Evolutionary conservation across 2,329 filamentous ascomycete species (phyloP).

Genomic region (Pseudogymnoascus sp.): DNA sequence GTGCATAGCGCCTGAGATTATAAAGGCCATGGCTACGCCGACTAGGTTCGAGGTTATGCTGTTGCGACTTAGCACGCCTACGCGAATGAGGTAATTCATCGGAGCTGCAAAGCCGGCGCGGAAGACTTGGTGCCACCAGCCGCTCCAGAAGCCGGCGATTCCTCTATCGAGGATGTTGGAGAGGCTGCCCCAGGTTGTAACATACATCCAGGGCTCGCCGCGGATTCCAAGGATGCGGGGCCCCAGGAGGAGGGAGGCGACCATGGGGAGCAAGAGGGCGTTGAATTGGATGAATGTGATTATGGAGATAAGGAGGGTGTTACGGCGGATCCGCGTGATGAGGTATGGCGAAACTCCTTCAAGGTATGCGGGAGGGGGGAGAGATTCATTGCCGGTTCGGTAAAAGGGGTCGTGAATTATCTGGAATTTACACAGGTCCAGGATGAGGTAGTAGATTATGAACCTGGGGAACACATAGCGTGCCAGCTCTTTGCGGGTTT

Average conservation of each 20-base stretch:
- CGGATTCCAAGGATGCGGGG: conserved; percentile 51
- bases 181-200: conserved; percentile 45
- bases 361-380: conserved; percentile 39
- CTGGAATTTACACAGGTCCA: conserved; percentile 63
- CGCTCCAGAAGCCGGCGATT: conserved; percentile 73
- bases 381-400: conserved; percentile 41
- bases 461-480: conserved; percentile 39
- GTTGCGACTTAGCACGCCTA: conserved; percentile 34
- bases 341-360: conserved; percentile 36
- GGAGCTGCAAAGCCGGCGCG: conserved; percentile 63
- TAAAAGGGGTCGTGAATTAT: conserved; percentile 78
- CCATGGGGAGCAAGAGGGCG: conserved; percentile 55
- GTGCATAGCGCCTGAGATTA: conserved; percentile 63
- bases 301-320: conserved; percentile 50
- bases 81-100: conserved; percentile 38
- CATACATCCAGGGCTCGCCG: conserved; percentile 54
- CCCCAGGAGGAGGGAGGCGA: conserved; percentile 50
- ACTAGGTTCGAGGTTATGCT: conserved; percentile 29
- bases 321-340: conserved; percentile 49
- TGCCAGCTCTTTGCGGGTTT: conserved; percentile 40
- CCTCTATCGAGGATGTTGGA: conserved; percentile 59
- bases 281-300: conserved; percentile 29
- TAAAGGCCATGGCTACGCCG: conserved; percentile 49
- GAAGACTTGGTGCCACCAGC: conserved; percentile 89
- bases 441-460: conserved; percentile 52